Evolutionary conservation across 345 rosid species (phyloP).

Genomic region (Populus deltoides): DNA sequence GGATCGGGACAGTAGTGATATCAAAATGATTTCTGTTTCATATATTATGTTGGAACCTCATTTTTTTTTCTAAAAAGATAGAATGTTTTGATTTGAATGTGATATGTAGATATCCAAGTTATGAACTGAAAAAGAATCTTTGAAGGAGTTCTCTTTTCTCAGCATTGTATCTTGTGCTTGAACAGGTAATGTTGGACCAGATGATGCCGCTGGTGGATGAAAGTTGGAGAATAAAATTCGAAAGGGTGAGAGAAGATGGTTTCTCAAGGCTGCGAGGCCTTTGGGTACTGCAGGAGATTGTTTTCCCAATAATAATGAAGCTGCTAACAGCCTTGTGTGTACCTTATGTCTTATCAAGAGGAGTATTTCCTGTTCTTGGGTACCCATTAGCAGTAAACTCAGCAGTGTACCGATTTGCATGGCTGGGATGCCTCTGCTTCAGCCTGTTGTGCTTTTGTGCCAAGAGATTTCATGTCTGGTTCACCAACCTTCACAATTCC

Average conservation of each 20-base stretch:
- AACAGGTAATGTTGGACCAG: conserved; percentile 93
- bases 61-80: background rate
- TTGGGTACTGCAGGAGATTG: conserved; percentile 90
- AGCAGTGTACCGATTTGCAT: conserved; percentile 90
- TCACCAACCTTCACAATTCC: conserved; percentile 97
- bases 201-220: conserved; percentile 97
- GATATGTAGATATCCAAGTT: background rate
- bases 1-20: background rate
- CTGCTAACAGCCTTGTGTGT: conserved; percentile 92
- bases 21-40: background rate
- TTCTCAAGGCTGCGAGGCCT: conserved; percentile 90
- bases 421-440: conserved; percentile 90
- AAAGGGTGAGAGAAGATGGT: conserved; percentile 92
- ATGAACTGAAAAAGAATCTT: background rate
- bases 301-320: conserved; percentile 87
- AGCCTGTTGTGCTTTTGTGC: conserved; percentile 75
- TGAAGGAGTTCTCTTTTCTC: background rate
- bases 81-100: background rate
- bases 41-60: background rate
- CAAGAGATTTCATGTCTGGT: conserved; percentile 87
- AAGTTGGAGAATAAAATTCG: conserved; percentile 86
- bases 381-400: conserved; percentile 91
- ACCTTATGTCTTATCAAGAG: conserved; percentile 87
- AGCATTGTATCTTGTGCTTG: background rate
- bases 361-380: conserved; percentile 88